Base-by-base conservation (phyloP, 2,329 filamentous ascomycete genomes). In the Didymella sp. region DNA sequence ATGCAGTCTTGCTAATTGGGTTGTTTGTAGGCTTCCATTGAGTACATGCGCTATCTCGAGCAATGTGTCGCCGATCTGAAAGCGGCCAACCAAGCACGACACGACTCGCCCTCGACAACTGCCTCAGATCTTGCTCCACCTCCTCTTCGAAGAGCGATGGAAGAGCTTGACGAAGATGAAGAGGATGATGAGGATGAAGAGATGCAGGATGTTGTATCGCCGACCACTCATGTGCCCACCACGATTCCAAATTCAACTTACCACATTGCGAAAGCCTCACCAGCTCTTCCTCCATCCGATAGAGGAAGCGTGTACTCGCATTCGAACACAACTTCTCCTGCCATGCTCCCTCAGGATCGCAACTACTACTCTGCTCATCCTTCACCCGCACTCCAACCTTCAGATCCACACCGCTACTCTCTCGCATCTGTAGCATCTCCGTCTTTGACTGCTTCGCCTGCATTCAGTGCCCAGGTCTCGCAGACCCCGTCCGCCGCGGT, bases 41-140 rank as follows among this genome's bases (percentile, higher is more conserved):
- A 98, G 68, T 98, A 99, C 69, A 87, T 98, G 62, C 89, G 91
- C 58, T 99, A 99, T 73, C 85, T 99, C 13, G 91, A 98, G 74
- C 89, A 92, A 72, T 98, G 94, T 69, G 87, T 97, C 33, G 77
- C 83, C 28, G 90, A 94, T 69, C 82, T 98, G 52, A 92, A 96
- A 74, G 59, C 60, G 17, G 73, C 72, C 8, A 69, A 70, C 51
- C 64, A 68, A 13, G 62, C 70, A 31, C 71, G 63, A 21, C 68
- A 61, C 22, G 64, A 62, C 25, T 71, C 72, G 7, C 65, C 71
- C 6, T 68, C 65, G 2, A 69, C 70, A 7, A 44, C 41, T 8
- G 59, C 63, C 27, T 73, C 72, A n/a, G 63, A 71, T 17, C 69
- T 58, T 50, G 49, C 64, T 21, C 59, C 61, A 47, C 65, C 70